These are phyloP conservation scores for Hyphopichia wangnamkhiaoensis DNA, from an alignment of 1,139 yeast species.

Conservation along the genomic window DNA sequence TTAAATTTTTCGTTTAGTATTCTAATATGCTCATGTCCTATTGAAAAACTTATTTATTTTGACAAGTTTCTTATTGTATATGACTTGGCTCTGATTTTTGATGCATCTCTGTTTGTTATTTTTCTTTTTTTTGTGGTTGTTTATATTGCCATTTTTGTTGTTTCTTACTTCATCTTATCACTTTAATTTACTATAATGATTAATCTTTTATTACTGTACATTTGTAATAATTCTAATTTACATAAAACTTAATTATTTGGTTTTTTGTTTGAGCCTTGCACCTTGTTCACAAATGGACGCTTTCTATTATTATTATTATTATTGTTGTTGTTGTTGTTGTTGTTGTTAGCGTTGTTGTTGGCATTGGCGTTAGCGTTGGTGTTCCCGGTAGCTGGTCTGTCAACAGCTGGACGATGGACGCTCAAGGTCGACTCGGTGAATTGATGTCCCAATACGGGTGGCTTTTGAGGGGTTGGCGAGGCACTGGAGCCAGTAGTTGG, in stretches of 20 bases:
- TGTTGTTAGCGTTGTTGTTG: slow-evolving; percentile 6
- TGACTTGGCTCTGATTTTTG: no score
- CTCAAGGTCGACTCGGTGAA: slow-evolving; percentile 34
- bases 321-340: slow-evolving; percentile 7
- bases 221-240: slow-evolving; percentile 3
- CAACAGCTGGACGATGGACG: slow-evolving; percentile 30
- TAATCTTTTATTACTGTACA: slow-evolving; percentile 1
- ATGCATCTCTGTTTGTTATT: no score
- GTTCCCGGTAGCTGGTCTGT: slow-evolving; percentile 9
- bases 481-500: neutral
- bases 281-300: slow-evolving; percentile 12
- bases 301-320: slow-evolving; percentile 10
- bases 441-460: slow-evolving; percentile 21
- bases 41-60: no score
- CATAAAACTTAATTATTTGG: slow-evolving; percentile 12
- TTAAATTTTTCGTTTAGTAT: no score
- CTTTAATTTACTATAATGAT: neutral
- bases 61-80: no score
- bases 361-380: neutral
- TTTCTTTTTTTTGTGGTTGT: no score
- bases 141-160: no score
- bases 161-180: neutral
- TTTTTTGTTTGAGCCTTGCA: slow-evolving; percentile 12
- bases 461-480: slow-evolving; percentile 5
- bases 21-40: no score